These are phyloP conservation scores for Xylariomycetidae sp. DNA, from an alignment of 2,329 filamentous ascomycete genomes.

Conservation along the genomic window DNA sequence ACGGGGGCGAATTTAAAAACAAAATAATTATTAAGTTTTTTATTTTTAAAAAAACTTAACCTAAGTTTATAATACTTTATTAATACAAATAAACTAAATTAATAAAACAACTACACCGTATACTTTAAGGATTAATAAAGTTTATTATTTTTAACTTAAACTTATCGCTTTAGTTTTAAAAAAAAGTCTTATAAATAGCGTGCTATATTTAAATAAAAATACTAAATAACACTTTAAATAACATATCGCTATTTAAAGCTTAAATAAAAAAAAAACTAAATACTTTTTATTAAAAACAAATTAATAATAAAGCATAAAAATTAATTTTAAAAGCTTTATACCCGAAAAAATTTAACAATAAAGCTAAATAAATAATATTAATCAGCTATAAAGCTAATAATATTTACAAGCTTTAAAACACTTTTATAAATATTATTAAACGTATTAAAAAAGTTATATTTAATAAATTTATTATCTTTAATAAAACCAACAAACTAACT, in stretches of 20 bases:
- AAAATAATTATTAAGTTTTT: neutral
- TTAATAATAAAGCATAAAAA: neutral
- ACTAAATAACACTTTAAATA: conserved; percentile 1
- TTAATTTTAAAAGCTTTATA: neutral
- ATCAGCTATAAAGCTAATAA: neutral
- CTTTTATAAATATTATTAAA: neutral
- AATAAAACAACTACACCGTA: neutral
- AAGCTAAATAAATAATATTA: neutral
- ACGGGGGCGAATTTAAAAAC: neutral
- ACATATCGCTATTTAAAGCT: neutral
- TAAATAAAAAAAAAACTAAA: neutral
- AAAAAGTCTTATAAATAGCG: neutral
- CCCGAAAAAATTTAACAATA: neutral
- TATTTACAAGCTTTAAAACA: neutral
- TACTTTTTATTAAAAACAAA: neutral
- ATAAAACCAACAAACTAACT: neutral
- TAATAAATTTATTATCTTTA: too few relatives aligned
- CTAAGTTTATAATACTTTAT: conserved; percentile 1
- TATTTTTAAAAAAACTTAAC: neutral
- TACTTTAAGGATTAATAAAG: neutral
- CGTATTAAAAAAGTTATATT: conserved; percentile 1
- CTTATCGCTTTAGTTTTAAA: neutral
- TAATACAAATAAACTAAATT: neutral
- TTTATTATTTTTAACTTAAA: neutral
- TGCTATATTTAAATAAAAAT: neutral